Evolutionary conservation across 768 basidiomycete genomes (phyloP).

Genomic region (Amanita subjunquillea): DNA sequence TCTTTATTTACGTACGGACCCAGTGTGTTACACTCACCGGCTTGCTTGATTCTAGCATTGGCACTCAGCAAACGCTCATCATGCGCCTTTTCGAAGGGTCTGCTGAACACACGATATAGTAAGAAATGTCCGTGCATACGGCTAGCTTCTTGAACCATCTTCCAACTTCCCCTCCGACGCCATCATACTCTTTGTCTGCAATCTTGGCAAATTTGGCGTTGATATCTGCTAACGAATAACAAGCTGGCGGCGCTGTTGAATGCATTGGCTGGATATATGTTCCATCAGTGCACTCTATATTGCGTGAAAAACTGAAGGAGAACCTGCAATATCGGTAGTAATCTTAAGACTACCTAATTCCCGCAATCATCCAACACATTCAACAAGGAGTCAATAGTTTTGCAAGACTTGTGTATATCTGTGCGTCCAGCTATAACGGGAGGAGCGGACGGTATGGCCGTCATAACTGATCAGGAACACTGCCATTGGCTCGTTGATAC

Average conservation of each 20-base stretch:
- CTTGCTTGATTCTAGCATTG: conserved; percentile 70
- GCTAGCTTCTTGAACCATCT: conserved; percentile 83
- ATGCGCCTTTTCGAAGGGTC: conserved; percentile 47
- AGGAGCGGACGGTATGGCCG: conserved; percentile 1
- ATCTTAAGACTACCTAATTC: conserved; percentile 55
- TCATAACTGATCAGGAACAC: conserved; percentile 2
- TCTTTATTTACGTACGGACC: neutral
- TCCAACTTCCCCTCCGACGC: conserved; percentile 56
- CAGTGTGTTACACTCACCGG: conserved; percentile 29
- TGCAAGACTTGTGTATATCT: conserved; percentile 78
- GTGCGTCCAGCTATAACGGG: conserved; percentile 42
- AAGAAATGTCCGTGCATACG: conserved; percentile 29
- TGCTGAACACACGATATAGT: neutral
- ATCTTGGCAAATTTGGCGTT: conserved; percentile 68
- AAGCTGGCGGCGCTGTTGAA: conserved; percentile 52
- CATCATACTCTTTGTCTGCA: conserved; percentile 63
- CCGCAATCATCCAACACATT: conserved; percentile 56
- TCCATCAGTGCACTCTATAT: neutral
- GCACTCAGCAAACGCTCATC: conserved; percentile 59
- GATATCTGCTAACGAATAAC: conserved; percentile 61
- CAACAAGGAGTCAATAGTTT: conserved; percentile 59
- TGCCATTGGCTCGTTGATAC: neutral
- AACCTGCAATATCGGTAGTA: conserved; percentile 55
- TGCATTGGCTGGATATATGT: conserved; percentile 33
- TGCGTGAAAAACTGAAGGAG: conserved; percentile 10